Conservation (phyloP, 176 grass and related monocot genomes). For the Thalia dealbata region DNA sequence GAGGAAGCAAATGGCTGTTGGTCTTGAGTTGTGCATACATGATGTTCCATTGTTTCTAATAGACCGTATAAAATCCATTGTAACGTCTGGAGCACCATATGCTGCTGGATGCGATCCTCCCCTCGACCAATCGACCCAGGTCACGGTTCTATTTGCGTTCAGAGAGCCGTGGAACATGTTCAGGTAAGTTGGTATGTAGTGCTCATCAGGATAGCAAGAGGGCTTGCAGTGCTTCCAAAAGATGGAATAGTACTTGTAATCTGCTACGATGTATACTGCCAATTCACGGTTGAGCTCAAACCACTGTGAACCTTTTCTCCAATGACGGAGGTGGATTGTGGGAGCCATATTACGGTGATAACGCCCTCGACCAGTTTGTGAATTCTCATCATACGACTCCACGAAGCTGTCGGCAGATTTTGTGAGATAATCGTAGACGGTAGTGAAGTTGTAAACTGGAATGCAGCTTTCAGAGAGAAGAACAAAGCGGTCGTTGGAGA, state of each 20-base stretch:
- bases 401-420: conserved; percentile 7
- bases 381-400: conserved; percentile 4
- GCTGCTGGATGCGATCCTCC: conserved; percentile 7
- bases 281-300: conserved; percentile 18
- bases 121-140: conserved; percentile 20
- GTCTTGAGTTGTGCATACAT: conserved; percentile 7
- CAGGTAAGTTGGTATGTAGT: conserved; percentile 14
- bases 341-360: conserved; percentile 10
- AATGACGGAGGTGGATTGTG: conserved; percentile 1
- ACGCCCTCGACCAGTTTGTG: neutral
- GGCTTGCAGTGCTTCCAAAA: conserved; percentile 12
- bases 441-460: conserved; percentile 3
- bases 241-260: conserved; percentile 16
- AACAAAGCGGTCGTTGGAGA: conserved; percentile 19
- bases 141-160: conserved; percentile 1
- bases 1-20: conserved; percentile 4
- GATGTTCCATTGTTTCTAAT: conserved; percentile 8
- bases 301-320: conserved; percentile 19
- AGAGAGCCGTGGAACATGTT: conserved; percentile 13
- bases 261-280: neutral
- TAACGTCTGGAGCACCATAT: conserved; percentile 11
- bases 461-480: conserved; percentile 16
- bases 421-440: conserved; percentile 2
- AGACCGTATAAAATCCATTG: neutral
- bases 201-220: conserved; percentile 17